Percentiles rank a stretch among this genome's conserved stretches.
Evolutionary conservation across 805 yeast genomes (phyloP).

Genomic region (Hanseniaspora vineae): DNA sequence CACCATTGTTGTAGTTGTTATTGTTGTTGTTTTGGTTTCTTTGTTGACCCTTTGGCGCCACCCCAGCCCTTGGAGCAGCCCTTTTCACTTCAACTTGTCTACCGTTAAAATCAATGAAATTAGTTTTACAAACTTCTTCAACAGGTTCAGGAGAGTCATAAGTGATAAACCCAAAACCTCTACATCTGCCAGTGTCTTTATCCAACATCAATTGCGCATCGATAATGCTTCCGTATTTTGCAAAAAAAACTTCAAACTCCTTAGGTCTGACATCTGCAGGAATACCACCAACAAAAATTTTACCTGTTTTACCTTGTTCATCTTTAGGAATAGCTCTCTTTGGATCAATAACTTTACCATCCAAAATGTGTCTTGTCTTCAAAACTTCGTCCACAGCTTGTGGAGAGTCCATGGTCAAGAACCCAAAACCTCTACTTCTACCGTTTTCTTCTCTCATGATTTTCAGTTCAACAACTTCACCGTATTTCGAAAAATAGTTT

Average conservation of each 20-base stretch:
- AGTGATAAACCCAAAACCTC: conserved; percentile 96
- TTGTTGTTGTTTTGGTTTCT: conserved; percentile 36
- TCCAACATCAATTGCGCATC: conserved; percentile 97
- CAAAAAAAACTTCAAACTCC: conserved; percentile 77
- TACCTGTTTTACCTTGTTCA: conserved; percentile 93
- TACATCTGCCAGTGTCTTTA: conserved; percentile 90
- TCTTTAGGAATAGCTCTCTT: conserved; percentile 95
- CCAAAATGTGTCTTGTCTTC: conserved; percentile 74
- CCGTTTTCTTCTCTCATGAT: conserved; percentile 93
- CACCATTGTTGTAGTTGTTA: conserved; percentile 23
- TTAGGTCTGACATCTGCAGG: conserved; percentile 86
- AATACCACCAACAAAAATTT: conserved; percentile 94
- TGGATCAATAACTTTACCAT: conserved; percentile 94
- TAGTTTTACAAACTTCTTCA: conserved; percentile 72
- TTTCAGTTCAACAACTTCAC: conserved; percentile 76
- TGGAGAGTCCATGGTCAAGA: conserved; percentile 75
- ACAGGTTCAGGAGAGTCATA: conserved; percentile 92
- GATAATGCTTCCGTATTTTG: conserved; percentile 78
- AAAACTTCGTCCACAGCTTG: conserved; percentile 76
- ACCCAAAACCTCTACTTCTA: conserved; percentile 90
- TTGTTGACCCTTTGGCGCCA: conserved; percentile 2
- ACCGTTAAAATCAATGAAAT: conserved; percentile 74
- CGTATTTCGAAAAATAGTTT: conserved; percentile 75
- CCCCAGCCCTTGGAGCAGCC: conserved; percentile 57
- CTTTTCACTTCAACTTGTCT: conserved; percentile 73